These are phyloP conservation scores for Penicillium vulpinum DNA, from an alignment of 2,329 filamentous ascomycete species.

Conservation along the genomic window DNA sequence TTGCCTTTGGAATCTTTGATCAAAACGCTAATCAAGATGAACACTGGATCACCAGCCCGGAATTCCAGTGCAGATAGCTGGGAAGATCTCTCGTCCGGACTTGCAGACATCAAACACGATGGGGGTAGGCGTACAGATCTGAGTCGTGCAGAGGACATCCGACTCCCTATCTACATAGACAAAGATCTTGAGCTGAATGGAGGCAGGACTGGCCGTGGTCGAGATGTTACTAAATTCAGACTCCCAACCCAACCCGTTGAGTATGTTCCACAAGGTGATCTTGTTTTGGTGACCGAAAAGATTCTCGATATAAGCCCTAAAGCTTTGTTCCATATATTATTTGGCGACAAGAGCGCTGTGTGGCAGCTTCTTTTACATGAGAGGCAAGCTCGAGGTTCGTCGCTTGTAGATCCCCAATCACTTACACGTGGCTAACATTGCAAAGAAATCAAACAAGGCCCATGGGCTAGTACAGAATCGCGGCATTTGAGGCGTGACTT, in stretches of 20 bases:
- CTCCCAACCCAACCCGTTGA: slow-evolving; percentile 77
- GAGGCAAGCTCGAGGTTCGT: slow-evolving; percentile 64
- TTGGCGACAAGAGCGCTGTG: slow-evolving; percentile 92
- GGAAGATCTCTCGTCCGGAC: slow-evolving; percentile 71
- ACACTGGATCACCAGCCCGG: slow-evolving; percentile 58
- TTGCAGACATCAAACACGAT: slow-evolving; percentile 57
- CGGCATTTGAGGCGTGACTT: slow-evolving; percentile 76
- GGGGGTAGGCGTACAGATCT: slow-evolving; percentile 39
- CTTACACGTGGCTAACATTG: slow-evolving; percentile 16
- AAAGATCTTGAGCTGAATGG: slow-evolving; percentile 57
- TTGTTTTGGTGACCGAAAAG: slow-evolving; percentile 71
- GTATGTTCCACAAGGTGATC: slow-evolving; percentile 82
- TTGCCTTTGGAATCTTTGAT: slow-evolving; percentile 69
- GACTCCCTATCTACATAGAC: slow-evolving; percentile 62
- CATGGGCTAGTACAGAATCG: slow-evolving; percentile 73
- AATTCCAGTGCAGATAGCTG: slow-evolving; percentile 84
- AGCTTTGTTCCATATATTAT: slow-evolving; percentile 91
- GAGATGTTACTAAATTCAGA: slow-evolving; percentile 69
- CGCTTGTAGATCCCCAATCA: neutral
- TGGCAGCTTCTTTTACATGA: slow-evolving; percentile 91
- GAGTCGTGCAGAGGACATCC: slow-evolving; percentile 52
- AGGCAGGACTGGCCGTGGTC: slow-evolving; percentile 34
- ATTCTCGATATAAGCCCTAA: slow-evolving; percentile 91
- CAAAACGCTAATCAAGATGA: slow-evolving; percentile 71
- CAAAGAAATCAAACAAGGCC: slow-evolving; percentile 74